These are phyloP conservation scores for Apiotrichum akiyoshidainum DNA, from an alignment of 1,284 basidiomycete genomes.

Conservation along the genomic window DNA sequence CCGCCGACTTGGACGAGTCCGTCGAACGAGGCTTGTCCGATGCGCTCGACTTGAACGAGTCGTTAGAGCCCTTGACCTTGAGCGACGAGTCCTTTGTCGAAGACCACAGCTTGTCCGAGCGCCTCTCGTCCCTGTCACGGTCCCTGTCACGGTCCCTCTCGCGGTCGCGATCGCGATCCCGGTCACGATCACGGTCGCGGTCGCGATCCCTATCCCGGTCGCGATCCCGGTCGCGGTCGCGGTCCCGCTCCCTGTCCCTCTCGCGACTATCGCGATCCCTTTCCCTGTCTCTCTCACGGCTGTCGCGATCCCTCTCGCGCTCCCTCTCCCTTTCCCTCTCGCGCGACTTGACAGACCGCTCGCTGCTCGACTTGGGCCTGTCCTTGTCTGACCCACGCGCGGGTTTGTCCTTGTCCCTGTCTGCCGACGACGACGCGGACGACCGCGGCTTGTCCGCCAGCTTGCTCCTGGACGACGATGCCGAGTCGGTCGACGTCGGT, in stretches of 20 bases:
- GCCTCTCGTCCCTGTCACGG: neutral
- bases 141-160: neutral
- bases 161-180: neutral
- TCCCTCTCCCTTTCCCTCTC: neutral
- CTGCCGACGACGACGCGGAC: neutral
- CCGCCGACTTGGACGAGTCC: neutral
- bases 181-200: neutral
- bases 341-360: neutral
- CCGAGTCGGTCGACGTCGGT: neutral
- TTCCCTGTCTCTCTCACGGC: neutral
- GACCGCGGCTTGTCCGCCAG: neutral
- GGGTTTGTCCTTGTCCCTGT: neutral
- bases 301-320: neutral
- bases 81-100: constrained; percentile 1
- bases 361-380: neutral
- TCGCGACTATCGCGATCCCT: neutral
- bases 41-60: neutral
- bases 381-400: neutral
- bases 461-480: neutral
- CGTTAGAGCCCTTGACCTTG: constrained; percentile 9
- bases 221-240: neutral
- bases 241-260: neutral
- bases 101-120: neutral
- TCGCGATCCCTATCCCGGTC: neutral
- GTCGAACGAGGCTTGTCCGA: constrained; percentile 5